Percentiles rank a stretch among this genome's conserved stretches.
These are phyloP conservation scores for Naganishia sp. DNA, from an alignment of 1,284 basidiomycete genomes.

Conservation along the genomic window DNA sequence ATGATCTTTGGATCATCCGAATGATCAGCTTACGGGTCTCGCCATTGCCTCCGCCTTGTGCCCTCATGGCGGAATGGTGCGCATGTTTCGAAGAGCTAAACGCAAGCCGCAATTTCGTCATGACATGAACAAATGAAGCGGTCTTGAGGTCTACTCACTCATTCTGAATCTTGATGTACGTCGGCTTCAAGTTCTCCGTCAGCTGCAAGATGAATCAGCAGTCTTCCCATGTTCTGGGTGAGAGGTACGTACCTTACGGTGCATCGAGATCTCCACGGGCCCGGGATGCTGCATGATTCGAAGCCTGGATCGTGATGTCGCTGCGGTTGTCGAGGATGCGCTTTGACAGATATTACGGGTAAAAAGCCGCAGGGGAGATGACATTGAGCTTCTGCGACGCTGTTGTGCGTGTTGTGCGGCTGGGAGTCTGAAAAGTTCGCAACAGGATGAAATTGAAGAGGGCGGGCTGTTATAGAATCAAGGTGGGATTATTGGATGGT, in stretches of 20 bases:
- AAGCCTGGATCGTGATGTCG: constrained; percentile 12
- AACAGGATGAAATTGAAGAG: too few relatives aligned
- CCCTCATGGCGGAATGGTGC: constrained; percentile 53
- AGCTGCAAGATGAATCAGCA: constrained; percentile 37
- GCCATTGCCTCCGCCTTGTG: constrained; percentile 49
- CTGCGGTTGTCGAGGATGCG: background rate
- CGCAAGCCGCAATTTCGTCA: background rate
- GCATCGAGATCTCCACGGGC: constrained; percentile 50
- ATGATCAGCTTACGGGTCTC: constrained; percentile 49
- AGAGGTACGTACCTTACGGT: constrained; percentile 44
- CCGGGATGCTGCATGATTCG: constrained; percentile 42
- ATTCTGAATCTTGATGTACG: constrained; percentile 49
- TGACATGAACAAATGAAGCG: too few relatives aligned
- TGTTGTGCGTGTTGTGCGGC: background rate
- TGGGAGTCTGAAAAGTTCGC: too few relatives aligned
- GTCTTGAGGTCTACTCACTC: constrained; percentile 35
- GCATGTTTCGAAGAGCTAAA: constrained; percentile 49
- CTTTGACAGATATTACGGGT: constrained; percentile 18
- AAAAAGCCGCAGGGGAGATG: constrained; percentile 13
- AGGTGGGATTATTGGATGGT: too few relatives aligned
- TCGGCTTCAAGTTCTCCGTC: constrained; percentile 47
- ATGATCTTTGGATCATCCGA: background rate
- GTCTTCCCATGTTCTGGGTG: background rate
- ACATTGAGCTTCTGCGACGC: constrained; percentile 10
- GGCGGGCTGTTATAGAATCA: too few relatives aligned